Evolutionary conservation across 129 eudicot species (phyloP).

Genomic region (Chrysanthemum lavandulifolium): DNA sequence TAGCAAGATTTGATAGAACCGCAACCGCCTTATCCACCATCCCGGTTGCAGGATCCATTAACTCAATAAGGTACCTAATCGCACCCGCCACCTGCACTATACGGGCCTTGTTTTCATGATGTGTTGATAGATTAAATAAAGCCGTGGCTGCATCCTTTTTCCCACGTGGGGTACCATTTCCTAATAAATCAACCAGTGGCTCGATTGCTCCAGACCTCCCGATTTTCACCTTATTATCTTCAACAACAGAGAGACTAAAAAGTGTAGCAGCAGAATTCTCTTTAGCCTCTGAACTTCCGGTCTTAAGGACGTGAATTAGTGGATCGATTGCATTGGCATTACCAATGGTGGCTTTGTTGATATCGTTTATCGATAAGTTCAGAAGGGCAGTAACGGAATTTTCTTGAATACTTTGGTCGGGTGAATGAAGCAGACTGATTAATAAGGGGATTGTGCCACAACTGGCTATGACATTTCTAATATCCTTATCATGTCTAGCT

Average conservation of each 20-base stretch:
- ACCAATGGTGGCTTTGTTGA: constrained; percentile 72
- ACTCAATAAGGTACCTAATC: constrained; percentile 68
- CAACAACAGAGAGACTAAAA: constrained; percentile 77
- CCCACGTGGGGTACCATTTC: constrained; percentile 83
- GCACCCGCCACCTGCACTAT: constrained; percentile 94
- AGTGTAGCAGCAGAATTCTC: constrained; percentile 95
- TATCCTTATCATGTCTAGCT: constrained; percentile 78
- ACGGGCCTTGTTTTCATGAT: constrained; percentile 69
- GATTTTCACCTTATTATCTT: constrained; percentile 70
- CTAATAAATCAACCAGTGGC: constrained; percentile 82
- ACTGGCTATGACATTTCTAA: constrained; percentile 66
- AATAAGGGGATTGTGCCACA: constrained; percentile 72
- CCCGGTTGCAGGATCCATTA: constrained; percentile 96
- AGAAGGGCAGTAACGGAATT: constrained; percentile 88
- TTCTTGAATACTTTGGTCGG: constrained; percentile 67
- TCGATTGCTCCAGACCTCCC: constrained; percentile 85
- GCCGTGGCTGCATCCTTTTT: constrained; percentile 97
- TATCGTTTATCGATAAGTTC: constrained; percentile 79
- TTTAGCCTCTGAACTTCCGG: constrained; percentile 83
- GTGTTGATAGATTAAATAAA: constrained; percentile 73
- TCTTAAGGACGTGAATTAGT: constrained; percentile 72
- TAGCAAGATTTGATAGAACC: constrained; percentile 84
- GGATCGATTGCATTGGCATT: constrained; percentile 81
- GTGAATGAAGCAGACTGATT: constrained; percentile 62
- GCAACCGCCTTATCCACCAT: constrained; percentile 97